A percentile compares a stretch with the other conserved stretches of the same genome.
Conservation (phyloP, 2,329 filamentous ascomycete genomes). For the Penicillium sp. region DNA sequence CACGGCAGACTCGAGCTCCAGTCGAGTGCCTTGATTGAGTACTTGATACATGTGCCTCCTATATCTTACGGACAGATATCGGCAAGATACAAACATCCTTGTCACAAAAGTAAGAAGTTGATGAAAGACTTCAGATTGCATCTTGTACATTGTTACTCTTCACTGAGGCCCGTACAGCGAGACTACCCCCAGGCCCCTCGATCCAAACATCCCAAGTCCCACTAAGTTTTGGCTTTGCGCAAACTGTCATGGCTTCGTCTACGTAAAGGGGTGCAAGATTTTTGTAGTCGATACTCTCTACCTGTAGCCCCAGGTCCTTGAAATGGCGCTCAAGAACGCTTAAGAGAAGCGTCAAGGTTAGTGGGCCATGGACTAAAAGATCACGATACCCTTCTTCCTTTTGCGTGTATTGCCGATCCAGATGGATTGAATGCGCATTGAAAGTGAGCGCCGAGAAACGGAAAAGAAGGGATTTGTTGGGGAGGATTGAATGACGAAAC, state of each 20-base stretch:
- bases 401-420: conserved; percentile 65
- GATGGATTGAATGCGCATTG: conserved; percentile 88
- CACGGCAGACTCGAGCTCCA: too few relatives aligned
- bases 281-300: conserved; percentile 64
- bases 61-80: too few relatives aligned
- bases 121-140: not conserved
- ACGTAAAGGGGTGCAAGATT: conserved; percentile 79
- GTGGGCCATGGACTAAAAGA: conserved; percentile 79
- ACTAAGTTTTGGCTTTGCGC: conserved; percentile 50
- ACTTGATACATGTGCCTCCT: too few relatives aligned
- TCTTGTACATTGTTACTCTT: conserved; percentile 8
- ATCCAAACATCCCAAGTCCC: conserved; percentile 59
- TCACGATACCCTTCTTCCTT: conserved; percentile 67
- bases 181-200: conserved; percentile 54
- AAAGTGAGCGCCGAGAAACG: conserved; percentile 85
- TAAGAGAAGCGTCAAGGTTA: conserved; percentile 72
- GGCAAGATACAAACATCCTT: too few relatives aligned
- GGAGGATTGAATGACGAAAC: conserved; percentile 56
- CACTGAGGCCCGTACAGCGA: conserved; percentile 57
- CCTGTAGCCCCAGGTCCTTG: conserved; percentile 24
- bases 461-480: conserved; percentile 69
- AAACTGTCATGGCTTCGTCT: conserved; percentile 63
- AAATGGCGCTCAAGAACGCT: conserved; percentile 57
- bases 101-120: too few relatives aligned
- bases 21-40: too few relatives aligned